These are phyloP conservation scores for Flagelloscypha sp. DNA, from an alignment of 768 basidiomycete genomes.

Conservation along the genomic window DNA sequence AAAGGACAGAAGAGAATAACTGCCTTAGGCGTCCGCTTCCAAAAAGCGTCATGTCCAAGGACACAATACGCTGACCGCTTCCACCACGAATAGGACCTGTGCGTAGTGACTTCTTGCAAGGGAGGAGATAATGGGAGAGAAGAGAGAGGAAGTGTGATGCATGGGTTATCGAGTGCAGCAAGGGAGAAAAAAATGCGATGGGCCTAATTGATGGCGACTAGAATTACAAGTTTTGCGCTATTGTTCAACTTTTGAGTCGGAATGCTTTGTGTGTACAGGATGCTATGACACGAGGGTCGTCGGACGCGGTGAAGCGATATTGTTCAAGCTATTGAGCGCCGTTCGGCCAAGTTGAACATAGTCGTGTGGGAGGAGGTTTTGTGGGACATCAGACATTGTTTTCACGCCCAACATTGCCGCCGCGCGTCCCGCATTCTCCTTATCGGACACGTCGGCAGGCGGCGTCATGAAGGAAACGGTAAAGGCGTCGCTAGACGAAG, in stretches of 20 bases:
- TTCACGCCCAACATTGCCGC: too few species aligned
- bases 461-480: constrained; percentile 56
- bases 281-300: constrained; percentile 57
- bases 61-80: too few species aligned
- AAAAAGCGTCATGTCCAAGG: too few species aligned
- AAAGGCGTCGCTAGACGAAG: constrained; percentile 35
- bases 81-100: too few species aligned
- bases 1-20: constrained; percentile 1
- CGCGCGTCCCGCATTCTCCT: too few species aligned
- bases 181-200: constrained; percentile 43
- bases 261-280: constrained; percentile 20
- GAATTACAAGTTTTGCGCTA: constrained; percentile 79
- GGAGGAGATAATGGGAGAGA: constrained; percentile 24
- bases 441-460: too few species aligned
- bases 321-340: constrained; percentile 72
- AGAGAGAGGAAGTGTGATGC: constrained; percentile 47
- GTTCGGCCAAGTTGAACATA: constrained; percentile 73
- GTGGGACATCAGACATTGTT: too few species aligned
- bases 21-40: too few species aligned
- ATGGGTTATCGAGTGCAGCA: constrained; percentile 59
- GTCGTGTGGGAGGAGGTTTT: constrained; percentile 75
- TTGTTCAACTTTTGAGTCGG: constrained; percentile 45
- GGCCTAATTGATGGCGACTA: constrained; percentile 48
- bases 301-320: constrained; percentile 58
- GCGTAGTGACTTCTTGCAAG: too few species aligned